A percentile compares a stretch with the other conserved stretches of the same genome.
Evolutionary conservation across 352 stramenopile genomes (phyloP).

Genomic region (Phytopythium cucurbitacearum): DNA sequence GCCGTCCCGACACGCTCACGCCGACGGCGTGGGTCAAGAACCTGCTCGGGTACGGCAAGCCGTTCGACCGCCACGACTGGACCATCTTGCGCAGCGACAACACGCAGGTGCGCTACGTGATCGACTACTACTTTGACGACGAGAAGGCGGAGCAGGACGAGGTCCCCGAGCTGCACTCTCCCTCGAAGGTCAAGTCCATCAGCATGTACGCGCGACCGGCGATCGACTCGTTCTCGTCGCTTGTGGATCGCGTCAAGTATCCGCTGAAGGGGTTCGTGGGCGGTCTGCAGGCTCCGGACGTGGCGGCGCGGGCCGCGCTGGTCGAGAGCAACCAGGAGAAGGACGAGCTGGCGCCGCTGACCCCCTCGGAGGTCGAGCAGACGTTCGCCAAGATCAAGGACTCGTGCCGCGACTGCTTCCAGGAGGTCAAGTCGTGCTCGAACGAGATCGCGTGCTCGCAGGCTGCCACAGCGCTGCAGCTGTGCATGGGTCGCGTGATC

Average conservation of each 20-base stretch:
- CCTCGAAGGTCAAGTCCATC: conserved; percentile 84
- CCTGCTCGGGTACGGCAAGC: conserved; percentile 78
- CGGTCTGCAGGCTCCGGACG: conserved; percentile 39
- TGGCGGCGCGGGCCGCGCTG: conserved; percentile 39
- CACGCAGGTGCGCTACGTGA: conserved; percentile 95
- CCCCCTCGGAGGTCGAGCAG: conserved; percentile 65
- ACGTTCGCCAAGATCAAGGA: conserved; percentile 85
- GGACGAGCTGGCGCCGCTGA: conserved; percentile 40
- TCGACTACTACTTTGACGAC: conserved; percentile 98
- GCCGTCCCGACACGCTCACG: conserved; percentile 94
- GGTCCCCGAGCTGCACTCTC: conserved; percentile 81
- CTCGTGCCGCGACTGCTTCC: conserved; percentile 79
- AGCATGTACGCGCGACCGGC: conserved; percentile 86
- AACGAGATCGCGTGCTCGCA: conserved; percentile 80
- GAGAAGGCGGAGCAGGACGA: conserved; percentile 71
- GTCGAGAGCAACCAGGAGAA: conserved; percentile 42
- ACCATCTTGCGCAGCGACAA: conserved; percentile 90
- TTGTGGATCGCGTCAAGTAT: conserved; percentile 84
- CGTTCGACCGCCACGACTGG: conserved; percentile 99
- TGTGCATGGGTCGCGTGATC: conserved; percentile 88
- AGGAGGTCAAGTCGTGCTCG: conserved; percentile 69
- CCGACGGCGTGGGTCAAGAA: conserved; percentile 93
- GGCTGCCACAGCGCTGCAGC: conserved; percentile 82
- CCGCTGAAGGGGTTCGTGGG: conserved; percentile 52
- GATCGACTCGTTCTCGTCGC: conserved; percentile 60